Percentiles rank a stretch among this genome's conserved stretches.
These are phyloP conservation scores for Gryganskiella cystojenkinii DNA, from an alignment of 192 early-diverging fungal species.

Conservation along the genomic window DNA sequence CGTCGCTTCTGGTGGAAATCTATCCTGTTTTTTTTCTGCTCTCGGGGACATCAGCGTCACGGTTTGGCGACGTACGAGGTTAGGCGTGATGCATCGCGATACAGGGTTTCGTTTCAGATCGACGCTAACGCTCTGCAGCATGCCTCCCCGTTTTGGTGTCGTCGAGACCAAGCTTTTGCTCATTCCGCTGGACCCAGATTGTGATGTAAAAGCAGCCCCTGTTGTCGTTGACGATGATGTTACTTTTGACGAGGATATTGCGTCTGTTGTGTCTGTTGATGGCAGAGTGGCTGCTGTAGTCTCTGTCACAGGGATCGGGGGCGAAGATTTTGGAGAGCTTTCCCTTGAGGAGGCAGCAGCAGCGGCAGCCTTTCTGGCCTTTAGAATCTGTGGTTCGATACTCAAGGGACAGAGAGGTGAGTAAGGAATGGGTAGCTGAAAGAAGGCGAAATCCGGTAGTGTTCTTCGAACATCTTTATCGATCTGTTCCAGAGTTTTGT, in stretches of 20 bases:
- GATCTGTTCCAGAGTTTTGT: slow-evolving; percentile 73
- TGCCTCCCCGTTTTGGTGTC: not conserved
- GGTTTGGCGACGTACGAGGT: slow-evolving; percentile 33
- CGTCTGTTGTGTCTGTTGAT: slow-evolving; percentile 29
- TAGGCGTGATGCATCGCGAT: slow-evolving; percentile 15
- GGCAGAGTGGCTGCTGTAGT: slow-evolving; percentile 39
- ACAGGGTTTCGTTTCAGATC: slow-evolving; percentile 10
- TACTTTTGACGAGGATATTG: slow-evolving; percentile 14
- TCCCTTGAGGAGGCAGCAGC: not conserved
- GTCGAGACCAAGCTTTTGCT: not conserved
- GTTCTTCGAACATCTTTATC: slow-evolving; percentile 82
- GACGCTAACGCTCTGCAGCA: slow-evolving; percentile 6
- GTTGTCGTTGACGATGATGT: slow-evolving; percentile 4
- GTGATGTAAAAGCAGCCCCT: not conserved
- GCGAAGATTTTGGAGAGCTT: too few relatives aligned
- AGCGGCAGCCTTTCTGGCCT: slow-evolving; percentile 39
- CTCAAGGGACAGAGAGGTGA: slow-evolving; percentile 62
- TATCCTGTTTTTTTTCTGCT: slow-evolving; percentile 7
- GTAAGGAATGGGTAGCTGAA: slow-evolving; percentile 70
- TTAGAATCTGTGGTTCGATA: slow-evolving; percentile 40
- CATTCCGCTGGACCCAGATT: not conserved
- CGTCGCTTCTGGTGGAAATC: not conserved
- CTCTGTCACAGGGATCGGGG: not conserved
- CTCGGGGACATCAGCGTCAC: slow-evolving; percentile 38
- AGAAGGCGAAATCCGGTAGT: slow-evolving; percentile 80